Evolutionary conservation across 441 rosid genomes (phyloP).

Genomic region (Corymbia calophylla): DNA sequence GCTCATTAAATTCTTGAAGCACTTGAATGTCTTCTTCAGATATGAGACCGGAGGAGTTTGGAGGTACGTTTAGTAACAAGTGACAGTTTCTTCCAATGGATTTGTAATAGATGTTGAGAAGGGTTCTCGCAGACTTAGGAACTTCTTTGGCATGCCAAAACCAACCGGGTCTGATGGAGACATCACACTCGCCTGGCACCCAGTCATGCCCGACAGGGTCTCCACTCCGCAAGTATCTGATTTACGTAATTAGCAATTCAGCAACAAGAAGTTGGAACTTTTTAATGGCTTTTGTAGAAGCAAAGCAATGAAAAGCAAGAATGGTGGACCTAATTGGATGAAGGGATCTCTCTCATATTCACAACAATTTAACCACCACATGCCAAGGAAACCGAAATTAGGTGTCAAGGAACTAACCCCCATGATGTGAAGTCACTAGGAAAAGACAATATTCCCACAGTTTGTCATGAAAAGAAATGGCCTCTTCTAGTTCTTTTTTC

Average conservation of each 20-base stretch:
- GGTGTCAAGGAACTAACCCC: background rate
- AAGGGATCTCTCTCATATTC: background rate
- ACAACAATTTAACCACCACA: background rate
- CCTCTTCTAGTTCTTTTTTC: background rate
- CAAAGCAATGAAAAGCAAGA: background rate
- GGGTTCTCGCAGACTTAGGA: conserved; percentile 67
- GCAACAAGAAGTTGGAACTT: background rate
- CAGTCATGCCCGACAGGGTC: conserved; percentile 71
- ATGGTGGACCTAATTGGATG: background rate
- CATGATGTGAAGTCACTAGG: background rate
- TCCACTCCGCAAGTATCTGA: conserved; percentile 54
- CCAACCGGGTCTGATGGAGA: conserved; percentile 91
- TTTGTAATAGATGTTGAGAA: conserved; percentile 65
- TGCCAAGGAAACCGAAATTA: background rate
- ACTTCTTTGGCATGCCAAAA: conserved; percentile 84
- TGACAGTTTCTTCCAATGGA: conserved; percentile 75
- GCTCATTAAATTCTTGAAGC: conserved; percentile 50
- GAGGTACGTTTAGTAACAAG: conserved; percentile 74
- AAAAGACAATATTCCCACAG: background rate
- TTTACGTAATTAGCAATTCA: background rate
- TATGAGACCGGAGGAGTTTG: conserved; percentile 70
- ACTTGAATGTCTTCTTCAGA: conserved; percentile 59
- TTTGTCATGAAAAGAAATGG: background rate
- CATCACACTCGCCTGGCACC: conserved; percentile 94
- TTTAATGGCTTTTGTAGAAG: background rate